A percentile compares a stretch with the other conserved stretches of the same genome.
phyloP scores from a whole-genome alignment of 208 protist species.

The Trypanosoma mega region DNA sequence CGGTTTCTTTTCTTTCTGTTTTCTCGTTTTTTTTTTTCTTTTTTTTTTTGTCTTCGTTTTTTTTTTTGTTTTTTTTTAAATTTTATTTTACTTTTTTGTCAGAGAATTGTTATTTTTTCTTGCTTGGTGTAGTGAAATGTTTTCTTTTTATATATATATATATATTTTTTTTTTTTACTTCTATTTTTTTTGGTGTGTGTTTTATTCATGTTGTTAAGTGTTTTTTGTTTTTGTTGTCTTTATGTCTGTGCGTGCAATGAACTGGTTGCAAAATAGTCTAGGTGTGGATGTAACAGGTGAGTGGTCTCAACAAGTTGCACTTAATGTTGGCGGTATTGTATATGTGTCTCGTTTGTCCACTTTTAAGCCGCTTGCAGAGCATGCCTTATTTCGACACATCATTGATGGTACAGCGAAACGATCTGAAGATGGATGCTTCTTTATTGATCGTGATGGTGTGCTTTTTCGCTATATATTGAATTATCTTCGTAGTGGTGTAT shows the following conservation, averaged over 20 bases:
- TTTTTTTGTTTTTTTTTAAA: too few species aligned
- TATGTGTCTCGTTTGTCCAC: conserved; percentile 44
- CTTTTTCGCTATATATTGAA: conserved; percentile 68
- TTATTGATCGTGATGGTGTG: conserved; percentile 67
- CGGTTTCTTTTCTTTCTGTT: too few species aligned
- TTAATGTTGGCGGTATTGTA: conserved; percentile 67
- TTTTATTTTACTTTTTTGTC: too few species aligned
- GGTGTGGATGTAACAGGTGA: conserved; percentile 46
- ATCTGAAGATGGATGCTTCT: conserved; percentile 51
- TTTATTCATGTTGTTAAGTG: background rate
- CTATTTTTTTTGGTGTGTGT: conserved; percentile 1
- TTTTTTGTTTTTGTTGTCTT: conserved; percentile 24
- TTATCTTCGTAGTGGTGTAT: conserved; percentile 47
- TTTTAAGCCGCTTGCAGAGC: conserved; percentile 28
- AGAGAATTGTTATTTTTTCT: too few species aligned
- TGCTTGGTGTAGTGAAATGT: too few species aligned
- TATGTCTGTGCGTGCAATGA: conserved; percentile 39
- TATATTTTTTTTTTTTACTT: conserved; percentile 3
- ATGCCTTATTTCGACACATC: conserved; percentile 58
- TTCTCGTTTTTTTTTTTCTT: too few species aligned
- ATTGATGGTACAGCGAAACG: conserved; percentile 34
- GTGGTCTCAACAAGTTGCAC: conserved; percentile 38
- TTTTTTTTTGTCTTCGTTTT: too few species aligned
- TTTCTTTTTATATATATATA: background rate
- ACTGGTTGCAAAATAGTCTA: conserved; percentile 29